Conservation (phyloP, 345 rosid species). For the Brassica rapa region DNA sequence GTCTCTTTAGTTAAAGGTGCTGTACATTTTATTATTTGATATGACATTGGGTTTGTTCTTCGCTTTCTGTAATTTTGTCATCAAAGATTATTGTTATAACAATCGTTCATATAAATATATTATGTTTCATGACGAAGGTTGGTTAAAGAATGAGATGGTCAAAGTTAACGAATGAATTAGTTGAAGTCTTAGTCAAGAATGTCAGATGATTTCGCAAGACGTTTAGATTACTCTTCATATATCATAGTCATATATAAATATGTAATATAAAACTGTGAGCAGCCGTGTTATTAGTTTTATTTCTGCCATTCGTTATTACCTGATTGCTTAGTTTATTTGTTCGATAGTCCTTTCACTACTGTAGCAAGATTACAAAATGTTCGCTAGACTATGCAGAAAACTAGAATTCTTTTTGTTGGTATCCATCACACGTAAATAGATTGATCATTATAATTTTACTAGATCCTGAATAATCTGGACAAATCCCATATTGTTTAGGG, state of each 20-base stretch:
- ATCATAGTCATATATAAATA: not conserved
- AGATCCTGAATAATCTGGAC: not conserved
- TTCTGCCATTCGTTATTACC: not conserved
- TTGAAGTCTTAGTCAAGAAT: constrained; percentile 33
- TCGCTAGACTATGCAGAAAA: not conserved
- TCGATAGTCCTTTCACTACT: not conserved
- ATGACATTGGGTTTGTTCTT: not conserved
- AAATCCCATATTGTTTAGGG: no score
- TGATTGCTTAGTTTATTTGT: not conserved
- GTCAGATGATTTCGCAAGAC: constrained; percentile 16
- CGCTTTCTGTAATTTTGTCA: not conserved
- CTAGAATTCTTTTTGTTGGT: not conserved
- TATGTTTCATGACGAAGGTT: not conserved
- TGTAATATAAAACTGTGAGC: not conserved
- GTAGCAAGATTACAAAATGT: not conserved
- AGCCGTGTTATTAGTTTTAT: not conserved
- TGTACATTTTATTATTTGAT: not conserved
- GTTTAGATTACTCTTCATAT: not conserved
- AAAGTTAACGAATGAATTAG: constrained; percentile 31
- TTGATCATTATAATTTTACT: not conserved
- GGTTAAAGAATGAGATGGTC: constrained; percentile 17
- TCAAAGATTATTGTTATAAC: not conserved
- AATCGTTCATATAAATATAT: not conserved
- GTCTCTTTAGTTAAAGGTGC: no score
- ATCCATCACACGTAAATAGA: not conserved